These are phyloP conservation scores for Pythium pyrilobum DNA, from an alignment of 352 stramenopile species.

Conservation along the genomic window DNA sequence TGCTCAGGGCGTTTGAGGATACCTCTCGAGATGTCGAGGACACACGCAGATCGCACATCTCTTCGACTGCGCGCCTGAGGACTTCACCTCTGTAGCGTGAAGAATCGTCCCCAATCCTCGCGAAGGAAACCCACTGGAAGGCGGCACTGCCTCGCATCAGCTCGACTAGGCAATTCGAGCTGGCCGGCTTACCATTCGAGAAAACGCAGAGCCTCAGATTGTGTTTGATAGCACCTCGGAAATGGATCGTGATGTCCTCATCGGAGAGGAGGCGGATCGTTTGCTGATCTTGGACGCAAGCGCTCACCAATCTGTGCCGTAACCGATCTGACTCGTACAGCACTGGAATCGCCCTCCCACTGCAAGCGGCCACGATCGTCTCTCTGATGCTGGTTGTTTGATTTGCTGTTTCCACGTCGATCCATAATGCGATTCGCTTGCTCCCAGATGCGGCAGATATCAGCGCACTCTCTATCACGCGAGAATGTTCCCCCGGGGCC, in stretches of 20 bases:
- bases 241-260: slow-evolving; percentile 22
- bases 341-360: slow-evolving; percentile 29
- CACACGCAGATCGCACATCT: no score
- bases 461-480: neutral
- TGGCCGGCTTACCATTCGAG: neutral
- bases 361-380: slow-evolving; percentile 21
- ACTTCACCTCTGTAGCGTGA: slow-evolving; percentile 6
- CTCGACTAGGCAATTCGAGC: neutral
- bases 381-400: neutral
- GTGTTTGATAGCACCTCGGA: slow-evolving; percentile 24
- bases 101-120: neutral
- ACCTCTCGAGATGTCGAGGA: no score
- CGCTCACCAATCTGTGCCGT: slow-evolving; percentile 25
- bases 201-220: slow-evolving; percentile 49
- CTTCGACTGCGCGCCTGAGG: neutral
- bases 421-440: neutral
- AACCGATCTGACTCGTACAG: slow-evolving; percentile 28
- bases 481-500: no score
- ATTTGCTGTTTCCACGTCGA: neutral
- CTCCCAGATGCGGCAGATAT: neutral
- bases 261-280: slow-evolving; percentile 32
- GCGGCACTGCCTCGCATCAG: slow-evolving; percentile 4
- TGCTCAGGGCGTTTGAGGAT: no score
- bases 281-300: slow-evolving; percentile 29
- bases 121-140: slow-evolving; percentile 16